These are phyloP conservation scores for Exophiala viscosa DNA, from an alignment of 2,329 filamentous ascomycete genomes.

Conservation along the genomic window DNA sequence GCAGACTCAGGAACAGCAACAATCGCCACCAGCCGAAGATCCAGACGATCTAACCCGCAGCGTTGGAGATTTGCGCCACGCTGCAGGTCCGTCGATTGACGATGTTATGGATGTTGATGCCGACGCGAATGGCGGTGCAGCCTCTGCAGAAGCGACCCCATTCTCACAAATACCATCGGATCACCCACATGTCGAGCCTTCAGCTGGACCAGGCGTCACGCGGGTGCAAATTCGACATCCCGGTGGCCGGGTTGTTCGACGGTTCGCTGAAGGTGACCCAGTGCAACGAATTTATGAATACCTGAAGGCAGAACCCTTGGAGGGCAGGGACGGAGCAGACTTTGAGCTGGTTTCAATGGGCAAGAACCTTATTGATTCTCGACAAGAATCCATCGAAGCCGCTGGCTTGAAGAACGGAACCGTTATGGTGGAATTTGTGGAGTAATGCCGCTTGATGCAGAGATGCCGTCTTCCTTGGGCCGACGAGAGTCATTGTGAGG, in stretches of 20 bases:
- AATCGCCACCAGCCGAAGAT: slow-evolving; percentile 57
- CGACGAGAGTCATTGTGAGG: slow-evolving; percentile 8
- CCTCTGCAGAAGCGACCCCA: slow-evolving; percentile 33
- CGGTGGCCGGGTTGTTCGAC: slow-evolving; percentile 76
- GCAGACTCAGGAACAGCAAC: slow-evolving; percentile 32
- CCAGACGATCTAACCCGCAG: slow-evolving; percentile 83
- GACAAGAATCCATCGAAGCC: slow-evolving; percentile 72
- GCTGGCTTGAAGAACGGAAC: slow-evolving; percentile 88
- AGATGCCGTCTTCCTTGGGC: not conserved
- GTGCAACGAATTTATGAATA: slow-evolving; percentile 90
- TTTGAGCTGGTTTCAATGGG: slow-evolving; percentile 91
- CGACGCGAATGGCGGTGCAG: slow-evolving; percentile 32
- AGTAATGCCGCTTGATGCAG: slow-evolving; percentile 32
- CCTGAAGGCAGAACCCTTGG: slow-evolving; percentile 83
- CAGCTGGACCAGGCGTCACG: slow-evolving; percentile 67
- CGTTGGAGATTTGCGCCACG: slow-evolving; percentile 52
- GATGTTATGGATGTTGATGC: slow-evolving; percentile 39
- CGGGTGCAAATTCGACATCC: slow-evolving; percentile 91
- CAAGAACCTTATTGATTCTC: slow-evolving; percentile 72
- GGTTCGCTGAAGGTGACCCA: slow-evolving; percentile 72
- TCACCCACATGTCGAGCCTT: slow-evolving; percentile 74
- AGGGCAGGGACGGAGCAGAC: slow-evolving; percentile 69
- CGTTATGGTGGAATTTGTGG: slow-evolving; percentile 88
- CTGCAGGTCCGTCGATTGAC: slow-evolving; percentile 41
- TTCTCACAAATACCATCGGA: slow-evolving; percentile 71